Conservation (phyloP, 805 yeast species). For the Ogataea populi-albae region DNA sequence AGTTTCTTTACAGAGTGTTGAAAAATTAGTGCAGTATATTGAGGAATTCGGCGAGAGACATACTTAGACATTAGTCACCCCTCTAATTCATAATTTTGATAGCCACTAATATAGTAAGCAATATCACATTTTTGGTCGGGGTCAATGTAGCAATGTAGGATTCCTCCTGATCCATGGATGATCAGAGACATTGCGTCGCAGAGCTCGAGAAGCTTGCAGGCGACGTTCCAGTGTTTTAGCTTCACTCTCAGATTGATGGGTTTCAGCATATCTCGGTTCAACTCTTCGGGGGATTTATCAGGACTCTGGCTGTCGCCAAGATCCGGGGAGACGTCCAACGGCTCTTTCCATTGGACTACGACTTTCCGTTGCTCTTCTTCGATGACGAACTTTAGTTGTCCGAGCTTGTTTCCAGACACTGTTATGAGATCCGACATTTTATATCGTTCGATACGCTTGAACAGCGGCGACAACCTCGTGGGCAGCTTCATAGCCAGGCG, state of each 20-base stretch:
- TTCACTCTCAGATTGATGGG: conserved; percentile 49
- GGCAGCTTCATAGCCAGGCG: conserved; percentile 55
- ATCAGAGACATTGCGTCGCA: conserved; percentile 61
- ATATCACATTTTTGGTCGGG: conserved; percentile 64
- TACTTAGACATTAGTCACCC: conserved; percentile 10
- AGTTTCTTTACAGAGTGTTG: conserved; percentile 59
- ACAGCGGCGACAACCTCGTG: conserved; percentile 47
- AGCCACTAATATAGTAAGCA: conserved; percentile 54
- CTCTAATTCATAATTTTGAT: conserved; percentile 12
- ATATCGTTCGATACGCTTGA: conserved; percentile 66
- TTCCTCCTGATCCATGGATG: conserved; percentile 49
- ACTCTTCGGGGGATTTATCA: conserved; percentile 16
- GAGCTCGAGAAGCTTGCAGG: conserved; percentile 55
- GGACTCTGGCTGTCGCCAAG: conserved; percentile 21
- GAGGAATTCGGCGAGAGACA: conserved; percentile 53
- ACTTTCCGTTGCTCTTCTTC: conserved; percentile 55
- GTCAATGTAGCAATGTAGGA: conserved; percentile 64
- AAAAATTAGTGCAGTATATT: conserved; percentile 54
- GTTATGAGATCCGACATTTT: conserved; percentile 49
- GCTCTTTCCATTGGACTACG: conserved; percentile 58
- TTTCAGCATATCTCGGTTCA: conserved; percentile 16
- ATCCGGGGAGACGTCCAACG: conserved; percentile 40
- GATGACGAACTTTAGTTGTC: conserved; percentile 49
- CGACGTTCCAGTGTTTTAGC: conserved; percentile 66
- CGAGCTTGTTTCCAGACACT: conserved; percentile 47